A percentile compares a stretch with the other conserved stretches of the same genome.
Conservation (phyloP, 2,329 filamentous ascomycete genomes). For the Pseudohalonectria lignicola region DNA sequence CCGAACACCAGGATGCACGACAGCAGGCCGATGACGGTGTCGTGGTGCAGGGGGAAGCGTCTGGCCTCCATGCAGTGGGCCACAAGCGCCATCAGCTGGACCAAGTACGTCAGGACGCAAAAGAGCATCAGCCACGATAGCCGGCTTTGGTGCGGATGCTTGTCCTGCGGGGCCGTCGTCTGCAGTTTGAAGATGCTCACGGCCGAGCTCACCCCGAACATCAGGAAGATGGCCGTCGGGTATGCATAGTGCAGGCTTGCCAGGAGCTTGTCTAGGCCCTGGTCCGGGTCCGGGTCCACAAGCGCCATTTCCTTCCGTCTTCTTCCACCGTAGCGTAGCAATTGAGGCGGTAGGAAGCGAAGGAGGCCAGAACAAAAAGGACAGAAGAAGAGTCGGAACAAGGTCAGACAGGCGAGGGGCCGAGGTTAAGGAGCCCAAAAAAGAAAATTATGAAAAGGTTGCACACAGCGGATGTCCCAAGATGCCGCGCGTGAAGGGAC, state of each 20-base stretch:
- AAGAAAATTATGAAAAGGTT: too few relatives aligned
- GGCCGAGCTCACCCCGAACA: constrained; percentile 40
- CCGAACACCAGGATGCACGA: constrained; percentile 55
- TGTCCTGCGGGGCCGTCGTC: constrained; percentile 23
- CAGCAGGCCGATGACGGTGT: constrained; percentile 44
- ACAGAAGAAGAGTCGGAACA: too few relatives aligned
- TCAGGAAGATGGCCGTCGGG: constrained; percentile 43
- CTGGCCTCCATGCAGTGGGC: not conserved
- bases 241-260: constrained; percentile 43
- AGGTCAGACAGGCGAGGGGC: too few relatives aligned
- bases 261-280: constrained; percentile 2
- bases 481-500: too few relatives aligned
- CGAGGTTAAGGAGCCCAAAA: too few relatives aligned
- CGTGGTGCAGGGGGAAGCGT: constrained; percentile 25
- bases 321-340: too few relatives aligned
- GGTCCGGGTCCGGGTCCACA: not conserved
- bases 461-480: too few relatives aligned
- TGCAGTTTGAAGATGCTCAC: constrained; percentile 43
- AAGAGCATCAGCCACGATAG: constrained; percentile 27
- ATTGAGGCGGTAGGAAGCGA: too few relatives aligned
- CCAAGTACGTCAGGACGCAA: constrained; percentile 32
- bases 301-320: not conserved
- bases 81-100: constrained; percentile 31
- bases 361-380: too few relatives aligned
- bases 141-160: constrained; percentile 30